A percentile compares a stretch with the other conserved stretches of the same genome.
Evolutionary conservation across 2,329 filamentous ascomycete species (phyloP).

Genomic region (Pseudodiploospora longispora): DNA sequence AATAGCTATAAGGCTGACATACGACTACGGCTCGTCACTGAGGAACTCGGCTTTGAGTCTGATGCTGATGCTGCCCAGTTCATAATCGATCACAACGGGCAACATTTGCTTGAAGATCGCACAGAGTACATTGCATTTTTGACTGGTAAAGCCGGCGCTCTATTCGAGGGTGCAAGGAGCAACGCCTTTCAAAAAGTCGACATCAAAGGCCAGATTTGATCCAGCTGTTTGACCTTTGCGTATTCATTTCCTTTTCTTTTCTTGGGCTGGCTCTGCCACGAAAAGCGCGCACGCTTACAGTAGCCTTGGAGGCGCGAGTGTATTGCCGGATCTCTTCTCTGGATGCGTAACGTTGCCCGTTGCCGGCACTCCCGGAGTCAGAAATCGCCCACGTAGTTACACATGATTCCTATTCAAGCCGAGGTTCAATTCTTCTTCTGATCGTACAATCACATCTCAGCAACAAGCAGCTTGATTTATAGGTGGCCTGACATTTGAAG

Average conservation of each 20-base stretch:
- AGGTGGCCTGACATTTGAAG: too few relatives aligned
- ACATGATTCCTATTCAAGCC: too few relatives aligned
- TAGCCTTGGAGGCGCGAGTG: too few relatives aligned
- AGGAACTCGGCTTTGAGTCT: slow-evolving; percentile 92
- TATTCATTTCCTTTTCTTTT: slow-evolving; percentile 2
- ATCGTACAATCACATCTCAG: too few relatives aligned
- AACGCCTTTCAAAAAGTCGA: slow-evolving; percentile 81
- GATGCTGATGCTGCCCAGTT: slow-evolving; percentile 88
- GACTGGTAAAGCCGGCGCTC: slow-evolving; percentile 60
- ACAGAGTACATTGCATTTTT: slow-evolving; percentile 65
- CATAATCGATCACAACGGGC: slow-evolving; percentile 70
- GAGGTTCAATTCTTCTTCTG: too few relatives aligned
- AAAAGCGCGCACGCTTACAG: too few relatives aligned
- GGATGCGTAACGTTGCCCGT: too few relatives aligned
- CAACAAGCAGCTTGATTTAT: too few relatives aligned
- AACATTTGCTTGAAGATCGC: slow-evolving; percentile 69
- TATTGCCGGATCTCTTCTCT: too few relatives aligned
- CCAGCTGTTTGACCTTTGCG: not conserved
- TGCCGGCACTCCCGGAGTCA: too few relatives aligned
- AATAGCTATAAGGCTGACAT: slow-evolving; percentile 85
- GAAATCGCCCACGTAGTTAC: too few relatives aligned
- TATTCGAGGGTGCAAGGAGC: slow-evolving; percentile 67
- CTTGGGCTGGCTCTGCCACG: too few relatives aligned
- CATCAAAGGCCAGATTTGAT: slow-evolving; percentile 93
- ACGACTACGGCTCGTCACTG: slow-evolving; percentile 82